Conservation (phyloP, 768 basidiomycete species). For the Phlebiopsis flavidoalba region DNA sequence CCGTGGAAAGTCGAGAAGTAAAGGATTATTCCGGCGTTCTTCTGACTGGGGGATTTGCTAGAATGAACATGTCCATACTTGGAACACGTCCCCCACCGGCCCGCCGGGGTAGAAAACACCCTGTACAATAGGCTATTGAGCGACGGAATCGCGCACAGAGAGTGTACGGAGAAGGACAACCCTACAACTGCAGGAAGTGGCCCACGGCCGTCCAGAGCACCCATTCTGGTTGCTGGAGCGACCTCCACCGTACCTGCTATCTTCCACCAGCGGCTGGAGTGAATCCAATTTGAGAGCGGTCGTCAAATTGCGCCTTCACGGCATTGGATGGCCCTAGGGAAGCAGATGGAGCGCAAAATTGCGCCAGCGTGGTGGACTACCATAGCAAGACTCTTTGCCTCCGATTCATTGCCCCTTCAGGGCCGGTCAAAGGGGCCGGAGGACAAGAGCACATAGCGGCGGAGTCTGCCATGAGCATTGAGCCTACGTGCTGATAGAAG, state of each 20-base stretch:
- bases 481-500: not conserved
- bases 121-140: not conserved
- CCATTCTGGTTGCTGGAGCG: too few relatives aligned
- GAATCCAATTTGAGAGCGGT: not conserved
- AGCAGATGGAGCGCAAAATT: not conserved
- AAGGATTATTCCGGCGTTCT: not conserved
- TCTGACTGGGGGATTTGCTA: not conserved
- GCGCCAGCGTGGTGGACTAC: not conserved
- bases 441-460: not conserved
- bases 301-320: not conserved
- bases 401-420: not conserved
- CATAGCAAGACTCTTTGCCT: not conserved
- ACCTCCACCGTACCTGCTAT: not conserved
- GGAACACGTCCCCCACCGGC: not conserved
- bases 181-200: too few relatives aligned
- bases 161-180: not conserved
- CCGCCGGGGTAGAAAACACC: not conserved
- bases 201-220: too few relatives aligned
- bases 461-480: not conserved
- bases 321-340: not conserved
- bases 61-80: not conserved
- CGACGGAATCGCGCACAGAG: not conserved
- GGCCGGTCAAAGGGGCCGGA: not conserved
- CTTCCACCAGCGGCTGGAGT: not conserved
- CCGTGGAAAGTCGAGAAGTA: not conserved